phyloP scores from a whole-genome alignment of 2,329 filamentous ascomycete genomes.

The Trichoderma atroviride region DNA sequence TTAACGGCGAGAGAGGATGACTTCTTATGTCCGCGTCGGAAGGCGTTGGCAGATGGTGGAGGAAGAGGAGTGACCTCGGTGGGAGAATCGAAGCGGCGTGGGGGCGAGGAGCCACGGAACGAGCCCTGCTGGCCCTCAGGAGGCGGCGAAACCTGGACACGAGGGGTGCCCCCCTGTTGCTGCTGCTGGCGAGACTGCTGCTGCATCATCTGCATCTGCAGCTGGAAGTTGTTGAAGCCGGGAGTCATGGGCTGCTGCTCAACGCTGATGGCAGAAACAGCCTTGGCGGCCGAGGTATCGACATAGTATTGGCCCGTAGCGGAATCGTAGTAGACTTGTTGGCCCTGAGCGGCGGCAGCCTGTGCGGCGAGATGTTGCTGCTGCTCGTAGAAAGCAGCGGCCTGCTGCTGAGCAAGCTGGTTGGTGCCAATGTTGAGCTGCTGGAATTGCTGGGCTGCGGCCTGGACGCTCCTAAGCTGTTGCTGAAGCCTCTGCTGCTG shows the following conservation, averaged over 20 bases:
- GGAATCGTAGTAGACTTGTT: conserved; percentile 84
- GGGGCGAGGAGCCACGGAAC: conserved; percentile 66
- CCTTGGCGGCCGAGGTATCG: conserved; percentile 62
- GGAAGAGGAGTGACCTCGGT: conserved; percentile 72
- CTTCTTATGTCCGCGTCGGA: conserved; percentile 94
- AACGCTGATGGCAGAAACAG: conserved; percentile 45
- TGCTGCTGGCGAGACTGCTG: conserved; percentile 32
- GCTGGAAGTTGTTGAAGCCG: conserved; percentile 38
- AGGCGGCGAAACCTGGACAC: conserved; percentile 81
- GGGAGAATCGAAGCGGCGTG: conserved; percentile 69
- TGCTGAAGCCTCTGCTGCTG: conserved; percentile 95
- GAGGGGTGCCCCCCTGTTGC: conserved; percentile 62
- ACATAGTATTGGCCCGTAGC: conserved; percentile 84
- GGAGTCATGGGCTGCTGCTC: conserved; percentile 50
- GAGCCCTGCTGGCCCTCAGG: conserved; percentile 57
- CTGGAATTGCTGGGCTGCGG: conserved; percentile 80
- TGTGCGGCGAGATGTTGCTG: conserved; percentile 45
- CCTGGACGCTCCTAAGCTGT: conserved; percentile 82
- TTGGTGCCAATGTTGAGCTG: conserved; percentile 67
- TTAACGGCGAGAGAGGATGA: conserved; percentile 72
- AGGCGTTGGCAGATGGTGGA: conserved; percentile 85
- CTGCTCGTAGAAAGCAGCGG: conserved; percentile 39
- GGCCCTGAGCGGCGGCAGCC: conserved; percentile 58
- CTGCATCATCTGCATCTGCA: conserved; percentile 46
- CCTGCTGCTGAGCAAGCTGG: conserved; percentile 48